phyloP scores from a whole-genome alignment of 805 yeast species.

The Lipomyces sp. region DNA sequence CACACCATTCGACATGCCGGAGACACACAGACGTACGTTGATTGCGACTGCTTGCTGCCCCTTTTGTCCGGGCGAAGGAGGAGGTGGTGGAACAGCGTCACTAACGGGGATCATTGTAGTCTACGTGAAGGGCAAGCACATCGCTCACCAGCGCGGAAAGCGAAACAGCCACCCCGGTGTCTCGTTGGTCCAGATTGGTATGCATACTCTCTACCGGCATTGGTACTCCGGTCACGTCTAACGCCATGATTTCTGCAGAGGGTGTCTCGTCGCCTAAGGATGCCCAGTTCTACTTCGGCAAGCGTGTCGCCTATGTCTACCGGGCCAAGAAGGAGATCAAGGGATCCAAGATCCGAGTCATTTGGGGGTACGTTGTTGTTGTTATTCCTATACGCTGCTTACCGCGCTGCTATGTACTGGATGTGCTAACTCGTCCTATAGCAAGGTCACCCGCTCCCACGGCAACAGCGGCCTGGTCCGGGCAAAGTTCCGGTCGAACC shows the following conservation, averaged over 20 bases:
- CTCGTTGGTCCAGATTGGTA: slow-evolving; percentile 80
- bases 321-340: slow-evolving; percentile 96
- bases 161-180: slow-evolving; percentile 96
- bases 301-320: slow-evolving; percentile 99
- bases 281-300: slow-evolving; percentile 98
- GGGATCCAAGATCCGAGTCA: slow-evolving; percentile 98
- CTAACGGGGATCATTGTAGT: slow-evolving; percentile 47
- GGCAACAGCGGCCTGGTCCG: slow-evolving; percentile 98
- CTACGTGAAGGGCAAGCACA: slow-evolving; percentile 99
- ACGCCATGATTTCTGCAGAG: slow-evolving; percentile 57
- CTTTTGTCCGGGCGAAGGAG: background rate
- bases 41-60: slow-evolving; percentile 1
- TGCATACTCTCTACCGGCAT: slow-evolving; percentile 5
- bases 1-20: slow-evolving; percentile 66
- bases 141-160: slow-evolving; percentile 99
- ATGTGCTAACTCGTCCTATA: background rate
- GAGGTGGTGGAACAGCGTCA: background rate
- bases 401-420: too few relatives aligned
- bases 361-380: slow-evolving; percentile 70
- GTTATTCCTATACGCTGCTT: background rate
- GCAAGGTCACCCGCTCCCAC: slow-evolving; percentile 94
- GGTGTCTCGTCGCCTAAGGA: slow-evolving; percentile 90
- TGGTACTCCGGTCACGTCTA: too few relatives aligned
- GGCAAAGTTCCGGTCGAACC: slow-evolving; percentile 98
- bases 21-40: slow-evolving; percentile 94